Evolutionary conservation across 73 alveolate species (phyloP).

Genomic region (Uronychia binucleata): DNA sequence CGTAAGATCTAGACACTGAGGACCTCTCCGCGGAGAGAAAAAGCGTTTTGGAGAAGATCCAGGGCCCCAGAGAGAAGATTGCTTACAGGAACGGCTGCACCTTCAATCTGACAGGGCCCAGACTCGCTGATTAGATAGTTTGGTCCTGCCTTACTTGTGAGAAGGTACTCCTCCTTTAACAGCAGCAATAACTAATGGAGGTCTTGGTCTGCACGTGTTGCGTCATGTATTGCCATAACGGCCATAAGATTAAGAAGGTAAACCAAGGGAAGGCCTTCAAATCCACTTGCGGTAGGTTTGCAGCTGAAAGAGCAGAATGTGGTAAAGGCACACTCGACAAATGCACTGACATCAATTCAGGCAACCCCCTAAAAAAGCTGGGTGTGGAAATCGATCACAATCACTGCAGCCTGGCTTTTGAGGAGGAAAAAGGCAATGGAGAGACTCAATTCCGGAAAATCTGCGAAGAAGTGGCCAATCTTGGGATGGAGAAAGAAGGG

Average conservation of each 20-base stretch:
- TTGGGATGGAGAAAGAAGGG: not conserved
- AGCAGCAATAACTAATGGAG: too few relatives aligned
- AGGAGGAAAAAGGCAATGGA: too few relatives aligned
- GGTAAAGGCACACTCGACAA: conserved; percentile 7
- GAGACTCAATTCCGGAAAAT: not conserved
- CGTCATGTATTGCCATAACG: conserved; percentile 25
- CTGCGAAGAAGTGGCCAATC: not conserved
- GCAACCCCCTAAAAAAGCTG: conserved; percentile 14
- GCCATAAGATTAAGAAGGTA: conserved; percentile 4
- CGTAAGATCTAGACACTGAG: too few relatives aligned
- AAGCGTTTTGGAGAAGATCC: too few relatives aligned
- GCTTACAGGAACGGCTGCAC: conserved; percentile 7
- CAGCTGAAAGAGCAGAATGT: not conserved
- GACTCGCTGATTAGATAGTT: not conserved
- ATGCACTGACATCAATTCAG: not conserved
- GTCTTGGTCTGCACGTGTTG: conserved; percentile 2
- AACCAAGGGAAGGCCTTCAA: not conserved
- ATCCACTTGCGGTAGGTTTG: conserved; percentile 5
- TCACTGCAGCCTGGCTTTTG: not conserved
- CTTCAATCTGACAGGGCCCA: conserved; percentile 6
- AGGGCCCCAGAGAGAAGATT: too few relatives aligned
- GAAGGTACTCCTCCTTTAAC: too few relatives aligned
- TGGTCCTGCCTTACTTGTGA: conserved; percentile 6
- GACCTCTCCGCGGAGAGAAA: too few relatives aligned
- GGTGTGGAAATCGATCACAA: not conserved